Evolutionary conservation across 441 rosid genomes (phyloP).

Genomic region (Adansonia madagascariensis): DNA sequence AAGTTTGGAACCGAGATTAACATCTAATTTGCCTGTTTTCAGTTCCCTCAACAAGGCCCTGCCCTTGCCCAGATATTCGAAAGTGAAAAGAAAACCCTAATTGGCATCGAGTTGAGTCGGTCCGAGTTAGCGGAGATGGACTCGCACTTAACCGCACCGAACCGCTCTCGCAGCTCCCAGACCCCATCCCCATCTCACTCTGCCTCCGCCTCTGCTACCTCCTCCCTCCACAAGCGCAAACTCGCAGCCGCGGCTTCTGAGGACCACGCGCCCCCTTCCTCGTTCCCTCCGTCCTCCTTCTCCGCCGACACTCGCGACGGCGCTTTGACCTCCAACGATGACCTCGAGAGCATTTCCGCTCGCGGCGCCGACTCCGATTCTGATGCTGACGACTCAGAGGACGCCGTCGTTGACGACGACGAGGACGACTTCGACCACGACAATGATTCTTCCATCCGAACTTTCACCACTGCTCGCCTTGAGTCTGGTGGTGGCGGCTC

Average conservation of each 20-base stretch:
- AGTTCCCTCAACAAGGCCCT: neutral
- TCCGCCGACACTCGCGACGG: slow-evolving; percentile 96
- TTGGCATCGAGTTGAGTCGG: neutral
- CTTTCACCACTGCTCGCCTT: slow-evolving; percentile 86
- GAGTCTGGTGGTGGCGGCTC: slow-evolving; percentile 51
- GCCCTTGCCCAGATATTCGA: too few species aligned
- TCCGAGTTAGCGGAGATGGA: neutral
- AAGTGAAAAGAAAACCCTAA: neutral
- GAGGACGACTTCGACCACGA: slow-evolving; percentile 80
- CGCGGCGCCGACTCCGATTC: slow-evolving; percentile 82
- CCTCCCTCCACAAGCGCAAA: slow-evolving; percentile 93
- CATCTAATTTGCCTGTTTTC: neutral
- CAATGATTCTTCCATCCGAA: slow-evolving; percentile 85
- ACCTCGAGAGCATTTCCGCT: slow-evolving; percentile 97
- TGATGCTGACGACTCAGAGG: slow-evolving; percentile 83
- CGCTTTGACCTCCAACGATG: slow-evolving; percentile 86
- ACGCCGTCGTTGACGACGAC: slow-evolving; percentile 82
- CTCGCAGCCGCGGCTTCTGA: slow-evolving; percentile 72
- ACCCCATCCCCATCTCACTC: slow-evolving; percentile 96
- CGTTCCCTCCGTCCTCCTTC: slow-evolving; percentile 81
- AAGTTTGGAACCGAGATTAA: neutral
- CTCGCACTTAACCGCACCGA: slow-evolving; percentile 74
- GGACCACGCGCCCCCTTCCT: slow-evolving; percentile 70
- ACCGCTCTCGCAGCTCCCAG: slow-evolving; percentile 89
- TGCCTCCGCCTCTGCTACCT: slow-evolving; percentile 92